Conservation (phyloP, 805 yeast genomes). For the Hanseniaspora mollemarum region DNA sequence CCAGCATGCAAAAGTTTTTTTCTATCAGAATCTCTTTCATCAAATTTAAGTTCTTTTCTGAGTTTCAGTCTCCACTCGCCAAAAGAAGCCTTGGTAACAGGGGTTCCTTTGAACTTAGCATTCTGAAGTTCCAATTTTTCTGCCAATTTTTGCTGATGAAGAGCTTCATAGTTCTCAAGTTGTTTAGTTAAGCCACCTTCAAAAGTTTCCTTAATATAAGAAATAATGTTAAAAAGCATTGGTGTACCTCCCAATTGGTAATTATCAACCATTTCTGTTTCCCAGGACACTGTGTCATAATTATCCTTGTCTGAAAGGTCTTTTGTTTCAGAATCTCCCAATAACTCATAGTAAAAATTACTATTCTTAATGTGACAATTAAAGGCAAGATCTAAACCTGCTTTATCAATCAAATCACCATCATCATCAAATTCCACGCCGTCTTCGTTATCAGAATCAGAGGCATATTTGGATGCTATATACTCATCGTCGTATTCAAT, state of each 20-base stretch:
- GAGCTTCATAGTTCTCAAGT: conserved; percentile 41
- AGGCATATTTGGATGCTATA: conserved; percentile 6
- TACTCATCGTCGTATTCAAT: conserved; percentile 11
- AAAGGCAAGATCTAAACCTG: conserved; percentile 11
- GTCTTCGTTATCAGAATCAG: conserved; percentile 7
- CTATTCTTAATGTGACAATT: conserved; percentile 12
- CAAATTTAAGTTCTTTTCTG: conserved; percentile 61
- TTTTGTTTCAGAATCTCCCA: conserved; percentile 1
- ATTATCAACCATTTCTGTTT: conserved; percentile 25
- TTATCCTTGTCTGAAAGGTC: conserved; percentile 10
- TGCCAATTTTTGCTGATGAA: conserved; percentile 46
- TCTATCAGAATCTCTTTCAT: conserved; percentile 44
- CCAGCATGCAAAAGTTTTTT: conserved; percentile 54
- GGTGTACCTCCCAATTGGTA: conserved; percentile 81
- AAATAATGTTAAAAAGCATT: conserved; percentile 68
- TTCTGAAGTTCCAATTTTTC: conserved; percentile 73
- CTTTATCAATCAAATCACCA: conserved; percentile 15
- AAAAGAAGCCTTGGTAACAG: conserved; percentile 72
- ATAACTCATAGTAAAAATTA: background rate
- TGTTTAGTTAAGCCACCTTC: conserved; percentile 57
- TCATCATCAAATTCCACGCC: conserved; percentile 14
- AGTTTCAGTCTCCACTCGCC: conserved; percentile 60
- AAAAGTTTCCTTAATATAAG: conserved; percentile 69
- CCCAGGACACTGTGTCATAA: conserved; percentile 5
- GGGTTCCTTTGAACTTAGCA: conserved; percentile 81